Percentiles rank a stretch among this genome's conserved stretches.
Conservation (phyloP, 2,329 filamentous ascomycete genomes). For the Pseudogymnoascus sp. region DNA sequence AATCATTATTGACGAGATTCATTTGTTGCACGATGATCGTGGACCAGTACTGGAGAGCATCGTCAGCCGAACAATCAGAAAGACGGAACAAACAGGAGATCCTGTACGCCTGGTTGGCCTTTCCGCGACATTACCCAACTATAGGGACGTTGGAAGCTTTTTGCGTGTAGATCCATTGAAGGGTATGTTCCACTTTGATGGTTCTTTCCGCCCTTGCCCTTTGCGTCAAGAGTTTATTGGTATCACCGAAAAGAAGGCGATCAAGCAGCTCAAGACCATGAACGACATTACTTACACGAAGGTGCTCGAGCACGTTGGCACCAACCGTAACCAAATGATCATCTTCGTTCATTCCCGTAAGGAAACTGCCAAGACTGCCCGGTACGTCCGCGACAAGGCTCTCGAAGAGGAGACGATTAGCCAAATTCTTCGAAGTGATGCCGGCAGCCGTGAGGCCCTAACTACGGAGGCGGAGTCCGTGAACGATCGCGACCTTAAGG, state of each 20-base stretch:
- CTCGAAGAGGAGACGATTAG: slow-evolving; percentile 96
- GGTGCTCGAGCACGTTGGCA: slow-evolving; percentile 89
- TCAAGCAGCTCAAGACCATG: slow-evolving; percentile 98
- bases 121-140: slow-evolving; percentile 93
- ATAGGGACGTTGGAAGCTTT: slow-evolving; percentile 91
- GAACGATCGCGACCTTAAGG: slow-evolving; percentile 81
- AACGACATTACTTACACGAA: slow-evolving; percentile 98
- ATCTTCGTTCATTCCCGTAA: slow-evolving; percentile 98
- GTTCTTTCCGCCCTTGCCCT: slow-evolving; percentile 85
- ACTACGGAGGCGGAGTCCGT: slow-evolving; percentile 76
- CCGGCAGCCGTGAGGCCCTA: slow-evolving; percentile 80
- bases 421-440: slow-evolving; percentile 87
- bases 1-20: slow-evolving; percentile 96
- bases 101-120: slow-evolving; percentile 85
- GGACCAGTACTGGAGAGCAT: slow-evolving; percentile 96
- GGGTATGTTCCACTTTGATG: slow-evolving; percentile 93
- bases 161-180: slow-evolving; percentile 78
- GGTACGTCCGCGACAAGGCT: slow-evolving; percentile 92
- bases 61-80: slow-evolving; percentile 85
- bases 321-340: slow-evolving; percentile 92
- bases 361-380: slow-evolving; percentile 94
- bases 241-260: slow-evolving; percentile 94
- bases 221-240: slow-evolving; percentile 95
- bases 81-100: slow-evolving; percentile 88
- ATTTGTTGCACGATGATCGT: slow-evolving; percentile 93